phyloP scores from a whole-genome alignment of 108 stramenopile genomes.

The Fragilariopsis cylindrus region DNA sequence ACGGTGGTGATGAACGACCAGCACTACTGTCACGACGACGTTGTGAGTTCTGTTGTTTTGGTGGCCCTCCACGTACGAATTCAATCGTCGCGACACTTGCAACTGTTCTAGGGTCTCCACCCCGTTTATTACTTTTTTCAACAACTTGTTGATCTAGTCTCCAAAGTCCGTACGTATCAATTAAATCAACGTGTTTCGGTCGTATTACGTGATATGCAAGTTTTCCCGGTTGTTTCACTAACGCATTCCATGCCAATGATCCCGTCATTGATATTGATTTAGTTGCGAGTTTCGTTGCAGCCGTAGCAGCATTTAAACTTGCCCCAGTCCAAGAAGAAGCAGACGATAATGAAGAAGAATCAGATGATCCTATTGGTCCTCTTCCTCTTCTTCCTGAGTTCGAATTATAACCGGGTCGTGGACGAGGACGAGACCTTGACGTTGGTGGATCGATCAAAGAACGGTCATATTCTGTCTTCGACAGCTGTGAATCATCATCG shows the following conservation, averaged over 20 bases:
- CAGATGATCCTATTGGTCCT: neutral
- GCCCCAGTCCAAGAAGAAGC: neutral
- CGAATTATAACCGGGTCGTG: constrained; percentile 4
- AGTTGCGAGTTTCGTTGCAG: constrained; percentile 32
- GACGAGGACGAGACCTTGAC: neutral
- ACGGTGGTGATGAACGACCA: neutral
- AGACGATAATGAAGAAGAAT: neutral
- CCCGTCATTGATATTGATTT: constrained; percentile 34
- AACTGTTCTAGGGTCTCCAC: constrained; percentile 10
- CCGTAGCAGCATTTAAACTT: constrained; percentile 18
- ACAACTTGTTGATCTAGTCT: constrained; percentile 54
- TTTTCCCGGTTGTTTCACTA: constrained; percentile 35
- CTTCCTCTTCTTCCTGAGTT: neutral
- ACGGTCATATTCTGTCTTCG: constrained; percentile 11
- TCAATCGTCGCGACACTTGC: constrained; percentile 52
- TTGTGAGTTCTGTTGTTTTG: constrained; percentile 10
- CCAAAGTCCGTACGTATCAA: constrained; percentile 48
- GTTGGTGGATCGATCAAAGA: constrained; percentile 16
- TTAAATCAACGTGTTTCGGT: constrained; percentile 39
- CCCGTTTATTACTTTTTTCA: constrained; percentile 3
- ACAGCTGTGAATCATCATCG: constrained; percentile 14
- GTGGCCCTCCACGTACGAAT: constrained; percentile 11
- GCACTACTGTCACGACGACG: neutral
- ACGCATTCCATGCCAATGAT: constrained; percentile 30
- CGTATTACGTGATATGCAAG: constrained; percentile 43